These are phyloP conservation scores for Botryobasidium botryosum DNA, from an alignment of 768 basidiomycete species.

Conservation along the genomic window DNA sequence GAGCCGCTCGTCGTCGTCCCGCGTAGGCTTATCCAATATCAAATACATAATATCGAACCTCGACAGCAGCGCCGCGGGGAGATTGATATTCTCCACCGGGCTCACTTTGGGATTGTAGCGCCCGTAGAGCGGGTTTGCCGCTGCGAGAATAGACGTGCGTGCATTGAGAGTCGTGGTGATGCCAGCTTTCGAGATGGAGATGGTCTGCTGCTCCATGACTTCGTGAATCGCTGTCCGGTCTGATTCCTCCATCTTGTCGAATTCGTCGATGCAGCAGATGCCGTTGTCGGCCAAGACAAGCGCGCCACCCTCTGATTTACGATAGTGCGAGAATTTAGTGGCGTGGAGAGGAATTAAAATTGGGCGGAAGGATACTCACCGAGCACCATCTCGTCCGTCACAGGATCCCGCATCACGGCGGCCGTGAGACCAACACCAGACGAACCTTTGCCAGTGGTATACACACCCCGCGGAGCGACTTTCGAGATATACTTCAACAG, in stretches of 20 bases:
- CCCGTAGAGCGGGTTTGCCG: slow-evolving; percentile 94
- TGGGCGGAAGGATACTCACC: slow-evolving; percentile 38
- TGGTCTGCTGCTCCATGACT: slow-evolving; percentile 99
- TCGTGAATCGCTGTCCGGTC: slow-evolving; percentile 98
- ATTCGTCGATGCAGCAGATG: slow-evolving; percentile 99
- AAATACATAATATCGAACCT: slow-evolving; percentile 94
- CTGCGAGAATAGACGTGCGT: slow-evolving; percentile 91
- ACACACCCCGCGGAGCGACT: slow-evolving; percentile 91
- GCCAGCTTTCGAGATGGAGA: slow-evolving; percentile 97
- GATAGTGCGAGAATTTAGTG: too few relatives aligned
- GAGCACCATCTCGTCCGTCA: slow-evolving; percentile 98
- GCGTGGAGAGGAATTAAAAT: background rate
- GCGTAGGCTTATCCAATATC: slow-evolving; percentile 86
- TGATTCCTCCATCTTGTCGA: slow-evolving; percentile 99
- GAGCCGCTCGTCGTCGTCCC: slow-evolving; percentile 90
- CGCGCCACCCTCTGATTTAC: slow-evolving; percentile 82
- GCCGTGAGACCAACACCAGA: slow-evolving; percentile 98
- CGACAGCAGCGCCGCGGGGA: slow-evolving; percentile 89
- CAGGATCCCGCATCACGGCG: slow-evolving; percentile 97
- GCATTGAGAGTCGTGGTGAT: slow-evolving; percentile 98
- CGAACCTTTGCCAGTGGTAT: slow-evolving; percentile 96
- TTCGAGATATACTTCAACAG: slow-evolving; percentile 96
- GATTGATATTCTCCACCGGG: slow-evolving; percentile 97
- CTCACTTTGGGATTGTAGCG: slow-evolving; percentile 97
- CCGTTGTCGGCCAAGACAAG: slow-evolving; percentile 97